Base-by-base conservation (phyloP, 2,329 filamentous ascomycete genomes). In the Neoarthrinium moseri region DNA sequence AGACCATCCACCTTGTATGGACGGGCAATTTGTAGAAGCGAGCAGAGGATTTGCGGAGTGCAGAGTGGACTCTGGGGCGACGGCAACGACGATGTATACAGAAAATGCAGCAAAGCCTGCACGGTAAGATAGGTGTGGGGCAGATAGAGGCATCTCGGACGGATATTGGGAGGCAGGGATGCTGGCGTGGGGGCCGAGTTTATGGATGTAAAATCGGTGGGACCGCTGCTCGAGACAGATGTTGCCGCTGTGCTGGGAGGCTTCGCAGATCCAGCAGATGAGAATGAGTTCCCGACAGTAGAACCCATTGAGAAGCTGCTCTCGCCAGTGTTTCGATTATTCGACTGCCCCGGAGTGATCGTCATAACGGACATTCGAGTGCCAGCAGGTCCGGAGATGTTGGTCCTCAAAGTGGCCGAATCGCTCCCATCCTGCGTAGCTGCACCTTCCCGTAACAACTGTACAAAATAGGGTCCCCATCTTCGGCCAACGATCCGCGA, bases 401-500 rank as follows among this genome's bases (percentile, higher is more conserved):
- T 75, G 2, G 88, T 85, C 37, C 90, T 80, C 24, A 95, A 68
- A 1, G 90, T 94, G 22, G 84, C 79, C 1, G 86, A 80, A 55
- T 96, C 91, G 45, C 83, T 81, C 2, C 85, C 87, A 43, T 87
- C 84, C 47, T 86, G 79, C 11, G 82, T 83, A 1, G 83, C 77
- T 2, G 87, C 83, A 4, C 88, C 89, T 65, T 96, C 91, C 22
- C 88, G 83, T 8, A 97, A 75, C 2, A 99, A 77, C 62, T 95
- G 89, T 46, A 96, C 90, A 68, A 99, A 97, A 63, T 95, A 96
- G 1, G 91, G 90, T 0, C 94, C 94, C 94, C 94, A 99, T 61
- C 94, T 78, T 22, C 90, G 81, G 8, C 88, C 86, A 13, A 97
- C 78, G 13, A 99, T 81, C 47, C 91, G 83, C 6, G 94, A 97